Evolutionary conservation across 805 yeast genomes (phyloP), one percentile per base, ranked within the genome.

Genomic region (Jamesozyma gamospora): DNA sequence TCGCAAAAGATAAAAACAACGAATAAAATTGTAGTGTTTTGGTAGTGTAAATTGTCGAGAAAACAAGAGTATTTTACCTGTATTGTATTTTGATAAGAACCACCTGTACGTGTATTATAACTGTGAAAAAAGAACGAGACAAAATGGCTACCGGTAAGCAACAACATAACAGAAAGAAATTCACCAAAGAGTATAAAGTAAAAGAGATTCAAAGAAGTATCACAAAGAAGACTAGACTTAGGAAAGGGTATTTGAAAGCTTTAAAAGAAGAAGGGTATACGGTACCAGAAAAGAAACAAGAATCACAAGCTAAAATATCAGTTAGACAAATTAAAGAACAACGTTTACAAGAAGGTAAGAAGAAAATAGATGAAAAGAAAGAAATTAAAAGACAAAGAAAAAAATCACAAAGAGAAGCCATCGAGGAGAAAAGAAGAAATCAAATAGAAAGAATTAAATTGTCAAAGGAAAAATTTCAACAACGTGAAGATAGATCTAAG

Each of bases 181-280:
- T 64, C 45, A 67, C 64, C 40, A 65, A 53, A 41, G 65, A 57
- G 32, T 50, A 52, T 45, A 51, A 52, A 54, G 67, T 65, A 14
- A 71, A 74, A 40, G 96, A 86, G 44, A 88, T 88, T 52, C 79
- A 81, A 51, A 74, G 71, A 53, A 80, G 92, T 11, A 70, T 88
- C 47, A 72, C 75, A 0, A 94, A 86, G 53, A 74, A 86, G 45
- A 84, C 95, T 12, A 72, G 92, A 51, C 71, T 88, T 48, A 75
- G 85, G 65, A 83, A 79, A 59, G 77, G 75, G 36, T 88, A 88
- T 55, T 78, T 84, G 67, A 86, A 87, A 58, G 66, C 85, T 39
- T 58, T 86, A 31, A 82, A 83, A 46, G 72, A 75, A 37, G 87
- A 83, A 49, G 94, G 88, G 1, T 71, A 71, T 36, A 48, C 62